Conservation (phyloP, 2,329 filamentous ascomycete genomes). For the Alternaria tenuissima region DNA sequence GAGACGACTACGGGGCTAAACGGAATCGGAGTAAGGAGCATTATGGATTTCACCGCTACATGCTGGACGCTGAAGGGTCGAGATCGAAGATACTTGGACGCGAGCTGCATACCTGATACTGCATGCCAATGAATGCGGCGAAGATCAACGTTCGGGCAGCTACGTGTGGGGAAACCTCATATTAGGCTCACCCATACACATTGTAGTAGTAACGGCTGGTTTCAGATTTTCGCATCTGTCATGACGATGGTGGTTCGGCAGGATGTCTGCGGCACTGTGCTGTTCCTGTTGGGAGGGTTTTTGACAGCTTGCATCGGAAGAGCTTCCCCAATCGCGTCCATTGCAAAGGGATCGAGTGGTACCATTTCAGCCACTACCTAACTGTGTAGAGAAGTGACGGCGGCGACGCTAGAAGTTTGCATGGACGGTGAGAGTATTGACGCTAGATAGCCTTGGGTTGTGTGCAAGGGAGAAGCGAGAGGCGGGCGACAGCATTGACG, state of each 20-base stretch:
- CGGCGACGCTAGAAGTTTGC: constrained; percentile 6
- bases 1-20: not conserved
- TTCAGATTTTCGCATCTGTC: constrained; percentile 6
- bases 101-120: constrained; percentile 4
- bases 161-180: constrained; percentile 1
- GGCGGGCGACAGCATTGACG: constrained; percentile 12
- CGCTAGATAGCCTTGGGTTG: constrained; percentile 8
- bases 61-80: not conserved
- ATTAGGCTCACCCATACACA: not conserved
- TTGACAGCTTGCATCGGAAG: not conserved
- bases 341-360: not conserved
- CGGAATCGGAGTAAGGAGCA: not conserved
- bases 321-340: constrained; percentile 3
- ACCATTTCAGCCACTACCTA: constrained; percentile 3
- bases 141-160: constrained; percentile 14
- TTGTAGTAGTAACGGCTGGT: not conserved
- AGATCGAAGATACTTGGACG: not conserved
- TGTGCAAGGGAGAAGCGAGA: constrained; percentile 1
- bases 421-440: constrained; percentile 11
- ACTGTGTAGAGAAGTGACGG: constrained; percentile 4
- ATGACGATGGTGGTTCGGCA: not conserved
- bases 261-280: not conserved
- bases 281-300: not conserved
- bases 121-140: not conserved
- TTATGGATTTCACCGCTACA: not conserved